phyloP scores from a whole-genome alignment of 2,329 filamentous ascomycete genomes.

The Orbilia javanica region DNA sequence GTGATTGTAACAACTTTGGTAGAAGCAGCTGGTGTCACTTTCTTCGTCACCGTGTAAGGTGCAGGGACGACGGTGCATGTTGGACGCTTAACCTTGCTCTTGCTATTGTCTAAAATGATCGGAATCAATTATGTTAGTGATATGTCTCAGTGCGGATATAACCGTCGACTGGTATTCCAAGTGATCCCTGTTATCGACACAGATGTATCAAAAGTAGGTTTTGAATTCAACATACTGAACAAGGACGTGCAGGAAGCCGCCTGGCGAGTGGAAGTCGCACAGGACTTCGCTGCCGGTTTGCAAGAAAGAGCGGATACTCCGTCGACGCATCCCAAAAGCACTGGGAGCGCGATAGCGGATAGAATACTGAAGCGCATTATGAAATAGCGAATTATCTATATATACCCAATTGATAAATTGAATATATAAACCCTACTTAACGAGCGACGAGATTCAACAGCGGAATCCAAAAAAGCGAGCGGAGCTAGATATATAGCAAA shows the following conservation, averaged over 20 bases:
- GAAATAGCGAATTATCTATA: background rate
- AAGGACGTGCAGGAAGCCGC: slow-evolving; percentile 35
- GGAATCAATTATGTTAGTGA: slow-evolving; percentile 13
- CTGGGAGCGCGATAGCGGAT: background rate
- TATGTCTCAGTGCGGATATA: too few relatives aligned
- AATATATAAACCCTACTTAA: background rate
- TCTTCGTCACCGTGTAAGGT: slow-evolving; percentile 22
- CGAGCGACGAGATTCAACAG: slow-evolving; percentile 11
- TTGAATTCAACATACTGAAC: slow-evolving; percentile 28
- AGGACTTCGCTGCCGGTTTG: slow-evolving; percentile 34
- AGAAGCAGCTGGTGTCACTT: slow-evolving; percentile 23
- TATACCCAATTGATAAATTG: background rate
- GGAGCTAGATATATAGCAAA: too few relatives aligned
- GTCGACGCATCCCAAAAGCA: slow-evolving; percentile 5
- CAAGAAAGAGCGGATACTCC: slow-evolving; percentile 9
- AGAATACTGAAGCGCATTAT: slow-evolving; percentile 31
- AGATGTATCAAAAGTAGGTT: too few relatives aligned
- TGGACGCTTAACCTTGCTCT: slow-evolving; percentile 37
- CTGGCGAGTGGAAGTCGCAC: slow-evolving; percentile 5
- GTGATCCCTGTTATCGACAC: too few relatives aligned
- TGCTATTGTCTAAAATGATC: slow-evolving; percentile 10
- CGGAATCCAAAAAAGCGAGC: background rate
- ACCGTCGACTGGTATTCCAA: too few relatives aligned
- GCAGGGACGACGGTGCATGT: slow-evolving; percentile 31
- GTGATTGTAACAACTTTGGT: slow-evolving; percentile 23